Conservation (phyloP, 2,329 filamentous ascomycete species). For the Exophiala alcalophila region DNA sequence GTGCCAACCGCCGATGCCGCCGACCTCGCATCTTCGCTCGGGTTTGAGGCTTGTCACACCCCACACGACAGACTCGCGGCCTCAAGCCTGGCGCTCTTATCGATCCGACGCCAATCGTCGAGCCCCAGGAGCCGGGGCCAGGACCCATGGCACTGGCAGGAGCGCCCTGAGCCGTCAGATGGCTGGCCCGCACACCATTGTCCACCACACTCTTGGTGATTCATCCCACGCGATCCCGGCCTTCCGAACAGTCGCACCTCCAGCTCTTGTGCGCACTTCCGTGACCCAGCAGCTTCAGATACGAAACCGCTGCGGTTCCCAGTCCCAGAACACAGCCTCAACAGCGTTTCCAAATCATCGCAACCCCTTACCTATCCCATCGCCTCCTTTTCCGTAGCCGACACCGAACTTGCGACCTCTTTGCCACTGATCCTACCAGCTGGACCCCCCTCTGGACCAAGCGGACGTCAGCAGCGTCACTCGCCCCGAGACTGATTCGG, state of each 20-base stretch:
- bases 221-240: conserved; percentile 12
- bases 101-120: conserved; percentile 3
- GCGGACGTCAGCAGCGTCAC: conserved; percentile 15
- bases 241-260: conserved; percentile 9
- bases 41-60: too few species aligned
- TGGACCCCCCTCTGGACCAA: too few species aligned
- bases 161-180: too few species aligned
- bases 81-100: too few species aligned
- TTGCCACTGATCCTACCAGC: background rate
- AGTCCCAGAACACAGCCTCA: conserved; percentile 17
- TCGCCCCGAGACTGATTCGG: background rate
- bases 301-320: conserved; percentile 16
- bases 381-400: background rate
- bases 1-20: too few species aligned
- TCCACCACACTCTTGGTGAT: conserved; percentile 1
- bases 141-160: too few species aligned
- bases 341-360: conserved; percentile 18
- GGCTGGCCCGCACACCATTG: too few species aligned
- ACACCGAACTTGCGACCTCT: background rate
- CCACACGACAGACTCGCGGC: too few species aligned
- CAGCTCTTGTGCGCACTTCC: conserved; percentile 11
- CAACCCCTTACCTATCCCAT: background rate
- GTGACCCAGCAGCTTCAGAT: too few species aligned
- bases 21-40: too few species aligned
- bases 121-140: too few species aligned